Conservation (phyloP, 202 grass and related monocot genomes). For the Saccharum hybrid region DNA sequence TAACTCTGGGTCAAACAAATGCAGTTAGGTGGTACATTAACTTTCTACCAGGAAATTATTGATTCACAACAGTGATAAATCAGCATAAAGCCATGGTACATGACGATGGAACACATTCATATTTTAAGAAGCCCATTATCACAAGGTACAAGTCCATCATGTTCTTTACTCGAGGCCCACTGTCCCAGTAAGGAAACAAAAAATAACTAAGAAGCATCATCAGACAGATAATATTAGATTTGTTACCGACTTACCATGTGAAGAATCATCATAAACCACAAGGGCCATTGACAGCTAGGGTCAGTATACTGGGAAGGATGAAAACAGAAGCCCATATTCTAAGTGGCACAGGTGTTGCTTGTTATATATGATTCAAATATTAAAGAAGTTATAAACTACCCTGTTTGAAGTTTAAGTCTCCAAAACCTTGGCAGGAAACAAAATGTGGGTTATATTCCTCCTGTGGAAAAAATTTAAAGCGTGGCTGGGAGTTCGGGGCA, state of each 20-base stretch:
- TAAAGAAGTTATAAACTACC: background rate
- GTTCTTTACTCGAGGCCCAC: background rate
- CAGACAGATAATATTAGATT: background rate
- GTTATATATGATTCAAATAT: constrained; percentile 3
- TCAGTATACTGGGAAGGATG: background rate
- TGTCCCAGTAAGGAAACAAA: background rate
- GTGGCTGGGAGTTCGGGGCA: background rate
- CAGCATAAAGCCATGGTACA: no score
- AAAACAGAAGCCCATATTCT: background rate
- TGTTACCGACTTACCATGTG: background rate
- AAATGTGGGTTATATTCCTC: background rate
- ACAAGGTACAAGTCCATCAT: background rate
- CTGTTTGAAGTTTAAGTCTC: background rate
- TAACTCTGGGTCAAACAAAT: background rate
- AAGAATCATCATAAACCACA: background rate
- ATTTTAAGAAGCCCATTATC: background rate
- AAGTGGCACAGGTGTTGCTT: no score
- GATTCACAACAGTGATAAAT: no score
- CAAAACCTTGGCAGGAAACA: background rate
- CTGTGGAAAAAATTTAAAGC: background rate
- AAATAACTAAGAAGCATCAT: background rate
- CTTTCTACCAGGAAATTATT: no score
- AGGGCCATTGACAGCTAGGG: background rate
- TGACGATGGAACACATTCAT: background rate
- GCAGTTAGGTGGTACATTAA: no score